A percentile compares a stretch with the other conserved stretches of the same genome.
Evolutionary conservation across 768 basidiomycete species (phyloP).

Genomic region (Suillus weaverae): DNA sequence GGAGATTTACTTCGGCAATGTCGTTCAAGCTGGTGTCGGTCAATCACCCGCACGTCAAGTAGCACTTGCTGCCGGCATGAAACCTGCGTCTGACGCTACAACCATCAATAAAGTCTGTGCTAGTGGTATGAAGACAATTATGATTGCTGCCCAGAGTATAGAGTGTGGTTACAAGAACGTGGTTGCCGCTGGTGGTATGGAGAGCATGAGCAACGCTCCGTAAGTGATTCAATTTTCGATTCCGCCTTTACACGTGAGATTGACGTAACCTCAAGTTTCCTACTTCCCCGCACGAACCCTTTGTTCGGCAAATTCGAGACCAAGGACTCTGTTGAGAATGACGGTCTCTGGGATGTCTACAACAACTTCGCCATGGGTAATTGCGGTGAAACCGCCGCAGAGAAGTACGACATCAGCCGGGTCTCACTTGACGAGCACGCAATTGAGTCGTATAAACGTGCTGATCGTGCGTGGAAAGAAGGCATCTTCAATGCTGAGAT

Average conservation of each 20-base stretch:
- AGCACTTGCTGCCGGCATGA: slow-evolving; percentile 86
- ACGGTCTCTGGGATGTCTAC: slow-evolving; percentile 97
- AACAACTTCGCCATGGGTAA: slow-evolving; percentile 98
- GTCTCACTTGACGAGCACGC: slow-evolving; percentile 89
- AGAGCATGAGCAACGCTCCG: slow-evolving; percentile 99
- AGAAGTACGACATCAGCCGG: slow-evolving; percentile 79
- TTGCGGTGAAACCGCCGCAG: slow-evolving; percentile 87
- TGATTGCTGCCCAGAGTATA: slow-evolving; percentile 90
- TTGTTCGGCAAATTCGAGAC: slow-evolving; percentile 87
- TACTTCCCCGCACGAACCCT: slow-evolving; percentile 78
- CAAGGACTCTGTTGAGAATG: slow-evolving; percentile 84
- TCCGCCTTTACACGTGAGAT: slow-evolving; percentile 6
- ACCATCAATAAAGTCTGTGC: slow-evolving; percentile 99
- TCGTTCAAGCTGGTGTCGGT: slow-evolving; percentile 95
- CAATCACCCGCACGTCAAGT: slow-evolving; percentile 99
- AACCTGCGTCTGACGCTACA: slow-evolving; percentile 86
- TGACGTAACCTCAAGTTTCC: slow-evolving; percentile 54
- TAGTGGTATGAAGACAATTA: slow-evolving; percentile 94
- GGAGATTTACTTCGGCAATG: slow-evolving; percentile 97
- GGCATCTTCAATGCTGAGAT: slow-evolving; percentile 88
- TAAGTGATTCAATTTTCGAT: slow-evolving; percentile 45
- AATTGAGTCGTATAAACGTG: slow-evolving; percentile 92
- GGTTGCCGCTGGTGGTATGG: slow-evolving; percentile 96
- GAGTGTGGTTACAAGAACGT: slow-evolving; percentile 81
- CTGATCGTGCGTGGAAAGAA: slow-evolving; percentile 85